Percentiles rank a stretch among this genome's conserved stretches.
Conservation (phyloP, 2,329 filamentous ascomycete species). For the Chaetomiaceae sp. region DNA sequence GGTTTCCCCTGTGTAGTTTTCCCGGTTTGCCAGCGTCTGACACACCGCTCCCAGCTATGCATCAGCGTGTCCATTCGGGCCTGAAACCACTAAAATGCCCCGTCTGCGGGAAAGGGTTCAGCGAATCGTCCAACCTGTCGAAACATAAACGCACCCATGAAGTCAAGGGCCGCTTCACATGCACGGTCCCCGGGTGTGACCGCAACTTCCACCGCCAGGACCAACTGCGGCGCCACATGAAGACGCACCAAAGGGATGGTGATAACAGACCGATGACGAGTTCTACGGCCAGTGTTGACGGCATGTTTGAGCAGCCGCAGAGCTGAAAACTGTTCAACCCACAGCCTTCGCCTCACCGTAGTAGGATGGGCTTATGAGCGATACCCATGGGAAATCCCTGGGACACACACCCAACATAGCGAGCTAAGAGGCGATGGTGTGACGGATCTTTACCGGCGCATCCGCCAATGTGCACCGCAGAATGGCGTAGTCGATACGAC, state of each 20-base stretch:
- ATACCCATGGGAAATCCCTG: too few relatives aligned
- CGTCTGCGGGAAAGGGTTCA: conserved; percentile 55
- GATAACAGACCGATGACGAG: conserved; percentile 1
- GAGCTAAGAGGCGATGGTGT: too few relatives aligned
- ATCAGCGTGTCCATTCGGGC: conserved; percentile 61
- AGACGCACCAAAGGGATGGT: conserved; percentile 29
- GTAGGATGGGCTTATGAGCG: too few relatives aligned
- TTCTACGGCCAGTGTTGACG: conserved; percentile 3
- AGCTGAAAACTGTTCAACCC: background rate
- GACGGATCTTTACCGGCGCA: too few relatives aligned
- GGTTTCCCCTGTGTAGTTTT: conserved; percentile 26
- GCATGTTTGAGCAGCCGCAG: conserved; percentile 6
- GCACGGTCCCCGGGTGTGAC: conserved; percentile 44
- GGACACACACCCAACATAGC: too few relatives aligned
- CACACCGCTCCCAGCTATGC: conserved; percentile 51
- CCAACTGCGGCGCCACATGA: conserved; percentile 54
- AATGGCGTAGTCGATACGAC: too few relatives aligned
- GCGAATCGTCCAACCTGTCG: conserved; percentile 62
- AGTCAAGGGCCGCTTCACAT: conserved; percentile 48
- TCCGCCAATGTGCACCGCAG: too few relatives aligned
- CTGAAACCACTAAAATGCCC: conserved; percentile 59
- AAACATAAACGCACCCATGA: conserved; percentile 62
- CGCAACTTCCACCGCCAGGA: conserved; percentile 58
- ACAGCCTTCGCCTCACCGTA: too few relatives aligned
- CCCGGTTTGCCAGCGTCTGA: background rate